These are phyloP conservation scores for Kodamaea laetipori DNA, from an alignment of 805 yeast species.

Conservation along the genomic window DNA sequence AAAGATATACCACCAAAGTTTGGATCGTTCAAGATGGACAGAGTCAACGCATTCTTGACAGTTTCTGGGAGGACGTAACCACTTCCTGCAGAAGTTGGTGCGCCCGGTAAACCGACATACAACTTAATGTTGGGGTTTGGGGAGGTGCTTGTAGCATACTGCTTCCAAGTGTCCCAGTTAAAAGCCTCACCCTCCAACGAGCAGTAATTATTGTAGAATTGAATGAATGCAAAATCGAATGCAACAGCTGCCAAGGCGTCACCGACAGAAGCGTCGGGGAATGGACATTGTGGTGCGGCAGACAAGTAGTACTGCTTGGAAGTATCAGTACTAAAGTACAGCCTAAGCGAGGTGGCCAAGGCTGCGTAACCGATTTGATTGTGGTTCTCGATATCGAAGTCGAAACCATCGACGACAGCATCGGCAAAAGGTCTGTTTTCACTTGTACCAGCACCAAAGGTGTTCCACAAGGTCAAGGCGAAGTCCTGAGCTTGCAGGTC, in stretches of 20 bases:
- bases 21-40: slow-evolving; percentile 20
- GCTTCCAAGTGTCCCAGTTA: slow-evolving; percentile 70
- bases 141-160: slow-evolving; percentile 57
- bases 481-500: slow-evolving; percentile 32
- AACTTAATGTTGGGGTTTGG: slow-evolving; percentile 71
- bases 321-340: slow-evolving; percentile 19
- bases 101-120: slow-evolving; percentile 71
- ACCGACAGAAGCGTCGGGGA: slow-evolving; percentile 62
- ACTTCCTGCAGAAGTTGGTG: slow-evolving; percentile 48
- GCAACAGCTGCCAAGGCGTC: slow-evolving; percentile 47
- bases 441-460: slow-evolving; percentile 24
- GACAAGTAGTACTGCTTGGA: slow-evolving; percentile 70
- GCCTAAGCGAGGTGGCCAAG: slow-evolving; percentile 40
- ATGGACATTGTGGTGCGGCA: slow-evolving; percentile 92
- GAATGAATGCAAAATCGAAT: slow-evolving; percentile 81
- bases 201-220: slow-evolving; percentile 88
- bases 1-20: slow-evolving; percentile 41
- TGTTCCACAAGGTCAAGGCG: slow-evolving; percentile 31
- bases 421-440: slow-evolving; percentile 62
- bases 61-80: slow-evolving; percentile 48
- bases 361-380: slow-evolving; percentile 66
- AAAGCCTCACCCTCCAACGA: slow-evolving; percentile 50
- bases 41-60: slow-evolving; percentile 19
- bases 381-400: slow-evolving; percentile 68
- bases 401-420: slow-evolving; percentile 81